Conservation (phyloP, 768 basidiomycete genomes). For the Lactifluus hygrophoroides region DNA sequence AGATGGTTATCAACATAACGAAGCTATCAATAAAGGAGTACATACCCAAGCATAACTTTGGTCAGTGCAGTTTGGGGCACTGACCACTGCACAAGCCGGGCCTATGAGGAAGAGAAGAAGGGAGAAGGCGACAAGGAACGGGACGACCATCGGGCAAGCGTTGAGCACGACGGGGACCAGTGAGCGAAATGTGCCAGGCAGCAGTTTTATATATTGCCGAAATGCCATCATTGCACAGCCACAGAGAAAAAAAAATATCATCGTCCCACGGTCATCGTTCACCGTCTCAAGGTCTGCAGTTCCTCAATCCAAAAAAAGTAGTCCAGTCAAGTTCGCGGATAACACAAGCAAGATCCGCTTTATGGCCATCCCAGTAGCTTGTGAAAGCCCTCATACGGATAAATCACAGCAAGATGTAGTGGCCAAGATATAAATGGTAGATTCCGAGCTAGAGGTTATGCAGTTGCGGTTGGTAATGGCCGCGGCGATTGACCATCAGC, state of each 20-base stretch:
- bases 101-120: background rate
- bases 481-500: background rate
- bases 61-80: constrained; percentile 2
- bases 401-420: background rate
- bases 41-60: constrained; percentile 7
- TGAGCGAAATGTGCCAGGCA: background rate
- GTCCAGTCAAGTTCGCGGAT: background rate
- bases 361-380: background rate
- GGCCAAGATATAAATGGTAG: background rate
- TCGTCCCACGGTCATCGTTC: background rate
- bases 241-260: background rate
- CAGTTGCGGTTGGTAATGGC: background rate
- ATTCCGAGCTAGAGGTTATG: background rate
- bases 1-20: background rate
- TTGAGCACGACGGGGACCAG: background rate
- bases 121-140: background rate
- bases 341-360: background rate
- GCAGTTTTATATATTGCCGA: background rate
- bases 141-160: background rate
- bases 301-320: background rate
- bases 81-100: background rate
- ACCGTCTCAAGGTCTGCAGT: background rate
- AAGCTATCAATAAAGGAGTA: background rate
- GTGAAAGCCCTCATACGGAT: background rate
- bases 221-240: background rate